Evolutionary conservation across 2,329 filamentous ascomycete genomes (phyloP), one percentile per base, ranked within the genome.

Genomic region (Fusarium sp.): DNA sequence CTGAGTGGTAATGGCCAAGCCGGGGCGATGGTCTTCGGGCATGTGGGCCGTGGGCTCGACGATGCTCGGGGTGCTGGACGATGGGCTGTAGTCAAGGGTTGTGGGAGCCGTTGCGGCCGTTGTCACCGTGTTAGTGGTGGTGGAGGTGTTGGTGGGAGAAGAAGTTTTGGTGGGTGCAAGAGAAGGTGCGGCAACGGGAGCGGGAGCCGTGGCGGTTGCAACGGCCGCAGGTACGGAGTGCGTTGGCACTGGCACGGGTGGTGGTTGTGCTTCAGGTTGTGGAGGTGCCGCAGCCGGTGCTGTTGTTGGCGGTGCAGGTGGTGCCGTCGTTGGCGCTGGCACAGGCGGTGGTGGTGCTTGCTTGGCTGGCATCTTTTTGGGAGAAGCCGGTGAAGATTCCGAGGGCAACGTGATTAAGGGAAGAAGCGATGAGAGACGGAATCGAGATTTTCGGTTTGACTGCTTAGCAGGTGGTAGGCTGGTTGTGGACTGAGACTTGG

Each of bases 381-480:
- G 61, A 50, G 74, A 65, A 64, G 74, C 72, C 37, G 72, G 65
- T 39, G 71, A 58, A 37, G 77, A 65, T 72, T 83, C 83, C 80
- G 78, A 72, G 48, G 80, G 78, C 66, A 80, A 63, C 56, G 82
- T 84, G 80, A 85, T 83, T 75, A 82, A 80, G 57, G 83, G 84
- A 56, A 84, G 75, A 48, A 84, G 76, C 23, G 81, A 79, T 48
- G 82, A 83, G 50, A 83, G 69, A 67, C 83, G 82, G 43, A 78
- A 81, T 64, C 76, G 80, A 35, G 83, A 80, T 74, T 81, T 83
- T 74, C 78, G 80, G 48, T 64, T 72, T 50, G 75, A 70, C 5
- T 66, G 61, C 30, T 72, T 76, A 18, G 43, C 54, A 20, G 71
- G 74, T 37, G 61, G 50, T 32, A 61, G 70, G 58, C 39, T 75